These are phyloP conservation scores for Curvularia hawaiiensis DNA, from an alignment of 2,329 filamentous ascomycete genomes.

Conservation along the genomic window DNA sequence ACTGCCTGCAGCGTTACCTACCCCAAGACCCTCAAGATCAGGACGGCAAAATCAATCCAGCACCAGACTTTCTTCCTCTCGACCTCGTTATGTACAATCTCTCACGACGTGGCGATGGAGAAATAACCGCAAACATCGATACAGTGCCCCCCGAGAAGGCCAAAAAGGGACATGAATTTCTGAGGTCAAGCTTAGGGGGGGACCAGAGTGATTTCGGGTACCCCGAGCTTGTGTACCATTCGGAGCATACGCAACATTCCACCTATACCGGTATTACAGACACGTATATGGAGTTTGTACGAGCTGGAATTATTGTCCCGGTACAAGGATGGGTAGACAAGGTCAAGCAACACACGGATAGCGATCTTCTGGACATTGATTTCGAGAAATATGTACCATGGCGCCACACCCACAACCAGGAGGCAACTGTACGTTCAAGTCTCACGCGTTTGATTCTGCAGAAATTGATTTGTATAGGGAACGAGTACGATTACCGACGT, in stretches of 20 bases:
- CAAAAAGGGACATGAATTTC: constrained; percentile 57
- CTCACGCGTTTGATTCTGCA: background rate
- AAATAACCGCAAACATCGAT: constrained; percentile 67
- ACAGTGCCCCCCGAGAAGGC: constrained; percentile 66
- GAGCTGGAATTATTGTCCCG: constrained; percentile 59
- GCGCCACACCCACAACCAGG: constrained; percentile 6
- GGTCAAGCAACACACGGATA: constrained; percentile 20
- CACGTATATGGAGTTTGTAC: constrained; percentile 74
- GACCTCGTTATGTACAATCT: constrained; percentile 77
- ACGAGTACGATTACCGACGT: constrained; percentile 18
- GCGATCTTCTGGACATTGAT: constrained; percentile 7
- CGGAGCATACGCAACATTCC: constrained; percentile 55
- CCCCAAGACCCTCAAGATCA: constrained; percentile 38
- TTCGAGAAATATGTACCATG: constrained; percentile 24
- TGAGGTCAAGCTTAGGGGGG: constrained; percentile 50
- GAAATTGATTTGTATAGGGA: constrained; percentile 16
- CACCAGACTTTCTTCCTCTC: constrained; percentile 69
- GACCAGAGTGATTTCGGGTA: constrained; percentile 51
- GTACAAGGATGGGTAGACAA: constrained; percentile 44
- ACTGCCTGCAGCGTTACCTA: constrained; percentile 67
- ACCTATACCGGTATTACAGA: constrained; percentile 73
- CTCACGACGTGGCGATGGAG: constrained; percentile 61
- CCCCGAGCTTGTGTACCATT: constrained; percentile 47
- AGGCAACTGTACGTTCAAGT: constrained; percentile 11
- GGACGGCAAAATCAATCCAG: constrained; percentile 46